Evolutionary conservation across 768 basidiomycete species (phyloP).

Genomic region (Tremella mesenterica): DNA sequence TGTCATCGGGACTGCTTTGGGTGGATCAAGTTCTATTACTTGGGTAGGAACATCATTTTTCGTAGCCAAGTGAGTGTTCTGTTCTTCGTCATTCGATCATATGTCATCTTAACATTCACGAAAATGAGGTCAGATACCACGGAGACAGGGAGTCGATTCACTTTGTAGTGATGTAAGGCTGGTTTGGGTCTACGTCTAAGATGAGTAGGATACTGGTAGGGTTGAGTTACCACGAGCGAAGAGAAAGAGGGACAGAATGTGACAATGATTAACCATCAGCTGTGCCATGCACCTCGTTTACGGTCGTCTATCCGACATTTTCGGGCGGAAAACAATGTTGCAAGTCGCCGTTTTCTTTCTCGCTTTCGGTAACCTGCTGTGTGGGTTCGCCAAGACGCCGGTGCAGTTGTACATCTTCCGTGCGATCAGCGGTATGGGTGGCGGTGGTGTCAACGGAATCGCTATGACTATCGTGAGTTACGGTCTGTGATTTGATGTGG

Average conservation of each 20-base stretch:
- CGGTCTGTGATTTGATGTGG: background rate
- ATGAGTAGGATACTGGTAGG: background rate
- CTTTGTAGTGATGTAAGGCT: background rate
- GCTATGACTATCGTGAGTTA: constrained; percentile 21
- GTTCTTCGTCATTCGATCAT: too few species aligned
- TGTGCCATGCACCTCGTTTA: constrained; percentile 37
- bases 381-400: constrained; percentile 45
- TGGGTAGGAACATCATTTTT: constrained; percentile 40
- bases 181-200: constrained; percentile 4
- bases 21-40: constrained; percentile 25
- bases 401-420: constrained; percentile 37
- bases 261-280: too few species aligned
- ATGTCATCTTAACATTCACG: too few species aligned
- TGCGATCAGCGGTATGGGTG: constrained; percentile 37
- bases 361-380: constrained; percentile 34
- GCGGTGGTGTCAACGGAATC: constrained; percentile 34
- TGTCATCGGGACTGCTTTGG: constrained; percentile 25
- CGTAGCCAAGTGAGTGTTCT: constrained; percentile 36
- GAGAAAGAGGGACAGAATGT: too few species aligned
- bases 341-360: constrained; percentile 20
- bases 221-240: too few species aligned
- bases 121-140: too few species aligned
- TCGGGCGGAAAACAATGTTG: constrained; percentile 52
- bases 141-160: too few species aligned
- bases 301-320: constrained; percentile 44